Base-by-base conservation (phyloP, 768 basidiomycete genomes). In the Leccinum subgranulosum region DNA sequence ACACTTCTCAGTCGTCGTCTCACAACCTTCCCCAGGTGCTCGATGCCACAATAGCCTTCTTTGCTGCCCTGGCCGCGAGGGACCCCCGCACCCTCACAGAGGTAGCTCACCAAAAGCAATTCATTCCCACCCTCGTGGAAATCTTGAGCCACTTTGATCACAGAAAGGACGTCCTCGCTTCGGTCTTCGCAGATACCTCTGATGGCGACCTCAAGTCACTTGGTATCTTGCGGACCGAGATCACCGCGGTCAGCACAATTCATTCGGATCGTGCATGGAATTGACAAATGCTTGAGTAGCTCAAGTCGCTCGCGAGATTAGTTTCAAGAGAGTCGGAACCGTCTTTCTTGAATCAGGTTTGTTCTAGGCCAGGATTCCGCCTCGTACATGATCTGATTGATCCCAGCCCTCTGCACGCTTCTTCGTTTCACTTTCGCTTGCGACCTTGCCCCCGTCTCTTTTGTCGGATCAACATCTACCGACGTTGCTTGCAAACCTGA, bases 31-130 rank as follows among this genome's bases (percentile, higher is more conserved):
- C 41, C 49, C 57, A 90, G 87, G 76, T 91, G 23, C 69, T 92
- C 31, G 87, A 92, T 62, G 76, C 80, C 19, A 78, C 85, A 33
- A 70, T 91, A 6, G 72, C 79, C 0, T 81, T 87, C 60, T 90
- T 89, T 59, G 75, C 79, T 11, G 79, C 84, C 0, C 74, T 92
- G 5, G 79, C 86, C 5, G 78, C 89, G 3, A 81, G 83, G 51
- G 86, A 91, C 56, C 64, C 79, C 0, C 68, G 70, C 17, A 82
- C 83, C 15, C 71, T 90, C 10, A 58, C 72, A 4, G 87, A 89
- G 28, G 71, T 92, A 21, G 81, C 80, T 29, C 67, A 70, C 41
- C 62, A 61, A 17, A 63, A 74, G 21, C 60, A 62, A 12, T 70
- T 83, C 12, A 67, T 78, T 31, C 64, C 75, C 19, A 78, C 74